Evolutionary conservation across 495 filamentous ascomycete species (phyloP), one percentile per base, ranked within the genome.

Genomic region (Aspergillus steynii): DNA sequence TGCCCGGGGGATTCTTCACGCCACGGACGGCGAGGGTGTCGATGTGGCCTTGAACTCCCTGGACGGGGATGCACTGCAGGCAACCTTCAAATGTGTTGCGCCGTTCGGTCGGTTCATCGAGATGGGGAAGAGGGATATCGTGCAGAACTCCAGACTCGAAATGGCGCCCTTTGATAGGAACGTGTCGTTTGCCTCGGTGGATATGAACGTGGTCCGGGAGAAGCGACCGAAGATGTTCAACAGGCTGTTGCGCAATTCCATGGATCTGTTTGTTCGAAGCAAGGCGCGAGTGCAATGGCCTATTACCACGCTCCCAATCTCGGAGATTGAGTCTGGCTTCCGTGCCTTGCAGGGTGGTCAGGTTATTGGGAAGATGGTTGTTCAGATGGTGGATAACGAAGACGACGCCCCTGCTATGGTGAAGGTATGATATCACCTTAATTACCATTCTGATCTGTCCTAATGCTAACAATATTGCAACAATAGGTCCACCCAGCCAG

Each of bases 381-480:
- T 68, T 1, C 55, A 60, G 9, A 65, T 76, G 5, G 32, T 20
- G 26, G 51, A 25, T 8, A 2, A 9, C n/a, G 86, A 84, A 0
- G 79, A 88, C 7, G 85, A 89, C 60, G 77, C 88, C 0, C 73
- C 88, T 29, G 73, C 90, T 15, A 89, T 88, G 77, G 80, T 58
- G 1, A 71, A 68, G 29, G 27, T 31, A 47, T 20, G 20, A 20
- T 20, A n/a, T n/a, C n/a, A n/a, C 4, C 32, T 15, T 29, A 25
- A 25, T 31, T 12, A 29, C 3, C n/a, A 54, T 5, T 32, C 27
- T 15, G 15, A 12, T n/a, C 5, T 31, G 57, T 10, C 14, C 20
- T 9, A 50, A 3, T 1, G n/a, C 29, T n/a, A 53, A n/a, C 28
- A n/a, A 34, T 53, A 0, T 14, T 2, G 27, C 29, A 29, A 26